Base-by-base conservation (phyloP, 176 grass and related monocot species). In the Oryza longistaminata region DNA sequence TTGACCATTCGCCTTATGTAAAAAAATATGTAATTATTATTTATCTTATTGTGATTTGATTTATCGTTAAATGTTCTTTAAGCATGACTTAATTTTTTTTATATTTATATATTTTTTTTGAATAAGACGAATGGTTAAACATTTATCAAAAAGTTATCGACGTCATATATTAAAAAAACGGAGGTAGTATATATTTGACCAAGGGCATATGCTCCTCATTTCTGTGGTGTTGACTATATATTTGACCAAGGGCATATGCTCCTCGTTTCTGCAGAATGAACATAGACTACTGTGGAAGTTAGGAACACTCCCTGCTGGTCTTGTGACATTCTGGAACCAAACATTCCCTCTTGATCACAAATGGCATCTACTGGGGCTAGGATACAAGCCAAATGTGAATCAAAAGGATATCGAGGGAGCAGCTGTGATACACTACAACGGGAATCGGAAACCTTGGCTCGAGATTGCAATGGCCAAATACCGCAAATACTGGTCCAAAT, bases 361-460 rank as follows among this genome's bases (percentile, higher is more conserved):
- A 19, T 97, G 92, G 92, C 92, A 97, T 90, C 86, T 90, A 15
- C 58, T 97, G 83, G 92, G 94, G 21, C 83, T 94, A 14, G 94
- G 92, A 40, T 97, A 97, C 80, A 94, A 92, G 71, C 81, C 55
- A 25, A 89, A 94, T 73, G 68, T 92, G 61, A 85, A 81, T 37
- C 80, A 90, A 48, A 92, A 62, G 58, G 88, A 90, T 70, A 94
- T 94, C 2, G 74, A 87, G 65, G 66, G 11, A 13, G 92, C 90
- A 25, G 73, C 92, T 1, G 92, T 94, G 10, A 78, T 94, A 90
- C 92, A 97, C 77, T 97, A 94, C 81, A 97, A 92, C 39, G 94
- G 94, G 11, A 97, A 97, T 86, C 71, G 85, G 66, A 97, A 97
- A 81, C 94, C 94, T 78, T 94, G 92, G 94, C 89, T 97, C 29